Conservation (phyloP, 768 basidiomycete species). For the Cubamyces lactineus region DNA sequence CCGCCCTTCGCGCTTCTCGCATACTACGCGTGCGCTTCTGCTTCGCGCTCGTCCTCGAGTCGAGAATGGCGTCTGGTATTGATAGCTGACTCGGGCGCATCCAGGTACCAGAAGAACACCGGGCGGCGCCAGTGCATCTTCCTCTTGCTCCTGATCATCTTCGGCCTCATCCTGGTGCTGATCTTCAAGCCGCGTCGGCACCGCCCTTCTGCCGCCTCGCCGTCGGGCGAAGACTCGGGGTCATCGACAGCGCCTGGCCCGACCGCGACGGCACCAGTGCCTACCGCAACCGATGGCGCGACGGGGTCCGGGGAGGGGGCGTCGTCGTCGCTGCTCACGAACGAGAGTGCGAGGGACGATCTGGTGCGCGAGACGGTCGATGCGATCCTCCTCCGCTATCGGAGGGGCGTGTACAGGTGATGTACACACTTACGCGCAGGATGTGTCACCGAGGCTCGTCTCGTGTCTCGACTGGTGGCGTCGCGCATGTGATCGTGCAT, state of each 20-base stretch:
- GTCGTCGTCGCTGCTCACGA: neutral
- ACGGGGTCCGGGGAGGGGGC: neutral
- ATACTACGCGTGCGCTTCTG: neutral
- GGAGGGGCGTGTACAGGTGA: constrained; percentile 12
- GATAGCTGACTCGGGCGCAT: constrained; percentile 4
- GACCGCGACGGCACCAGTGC: constrained; percentile 29
- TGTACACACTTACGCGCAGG: neutral
- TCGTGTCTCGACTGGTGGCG: too few species aligned
- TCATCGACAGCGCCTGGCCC: constrained; percentile 55
- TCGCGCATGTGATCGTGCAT: neutral
- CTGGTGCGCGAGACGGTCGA: constrained; percentile 1
- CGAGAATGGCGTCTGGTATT: neutral
- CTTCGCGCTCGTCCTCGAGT: constrained; percentile 5
- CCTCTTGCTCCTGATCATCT: constrained; percentile 85
- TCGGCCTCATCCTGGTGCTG: constrained; percentile 83
- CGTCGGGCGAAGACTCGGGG: constrained; percentile 22
- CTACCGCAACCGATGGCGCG: too few species aligned
- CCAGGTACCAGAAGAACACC: constrained; percentile 93
- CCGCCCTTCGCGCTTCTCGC: neutral
- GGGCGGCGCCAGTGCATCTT: constrained; percentile 94
- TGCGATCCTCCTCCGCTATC: neutral
- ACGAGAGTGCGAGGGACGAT: neutral
- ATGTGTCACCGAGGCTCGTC: too few species aligned
- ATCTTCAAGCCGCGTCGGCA: constrained; percentile 88
- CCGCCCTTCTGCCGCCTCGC: constrained; percentile 33